Evolutionary conservation across 2,329 filamentous ascomycete species (phyloP).

Genomic region (Rhexocercosporidium sp.): DNA sequence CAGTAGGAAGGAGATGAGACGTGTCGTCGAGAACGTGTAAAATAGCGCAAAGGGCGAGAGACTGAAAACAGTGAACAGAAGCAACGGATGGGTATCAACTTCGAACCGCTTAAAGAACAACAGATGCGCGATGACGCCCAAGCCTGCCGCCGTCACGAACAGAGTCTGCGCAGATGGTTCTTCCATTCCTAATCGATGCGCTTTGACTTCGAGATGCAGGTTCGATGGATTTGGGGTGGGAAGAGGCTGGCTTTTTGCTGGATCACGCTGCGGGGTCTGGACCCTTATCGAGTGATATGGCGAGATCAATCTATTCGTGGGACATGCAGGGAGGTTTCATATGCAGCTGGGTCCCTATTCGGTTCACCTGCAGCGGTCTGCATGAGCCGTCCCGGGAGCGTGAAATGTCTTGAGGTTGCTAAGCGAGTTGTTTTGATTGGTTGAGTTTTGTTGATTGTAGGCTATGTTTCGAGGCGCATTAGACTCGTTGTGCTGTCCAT

Average conservation of each 20-base stretch:
- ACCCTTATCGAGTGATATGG: neutral
- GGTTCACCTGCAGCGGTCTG: neutral
- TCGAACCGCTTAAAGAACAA: constrained; percentile 15
- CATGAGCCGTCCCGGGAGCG: neutral
- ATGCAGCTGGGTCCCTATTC: neutral
- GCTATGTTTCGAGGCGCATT: neutral
- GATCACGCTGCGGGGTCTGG: neutral
- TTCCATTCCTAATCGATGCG: neutral
- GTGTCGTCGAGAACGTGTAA: neutral
- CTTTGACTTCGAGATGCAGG: constrained; percentile 9
- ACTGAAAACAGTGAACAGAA: constrained; percentile 1
- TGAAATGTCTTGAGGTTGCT: neutral
- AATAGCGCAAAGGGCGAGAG: neutral
- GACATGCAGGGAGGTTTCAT: neutral
- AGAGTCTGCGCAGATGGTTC: neutral
- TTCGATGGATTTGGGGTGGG: neutral
- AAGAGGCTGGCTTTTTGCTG: constrained; percentile 1
- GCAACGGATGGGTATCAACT: constrained; percentile 10
- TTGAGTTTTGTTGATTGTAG: neutral
- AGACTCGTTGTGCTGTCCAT: neutral
- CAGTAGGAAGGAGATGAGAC: neutral
- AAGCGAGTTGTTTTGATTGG: neutral
- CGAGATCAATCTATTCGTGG: neutral
- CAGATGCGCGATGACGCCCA: constrained; percentile 4
- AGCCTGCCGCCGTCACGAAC: neutral